Conservation (phyloP, 805 yeast genomes). For the Schizosaccharomyces pombe region ASM294v3 CU329670.1:3516001-3516500, state of each 20-base stretch:
- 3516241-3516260: slow-evolving; percentile 78
- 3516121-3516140: background rate
- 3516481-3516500: slow-evolving; percentile 30
- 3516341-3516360: slow-evolving; percentile 58
- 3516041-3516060: background rate
- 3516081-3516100: background rate
- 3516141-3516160: background rate
- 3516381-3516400: slow-evolving; percentile 41
- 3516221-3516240: slow-evolving; percentile 82
- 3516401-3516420: slow-evolving; percentile 64
- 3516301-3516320: slow-evolving; percentile 25
- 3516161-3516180: background rate
- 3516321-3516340: background rate
- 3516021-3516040: background rate
- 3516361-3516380: slow-evolving; percentile 79
- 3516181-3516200: background rate
- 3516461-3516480: slow-evolving; percentile 49
- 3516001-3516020: background rate
- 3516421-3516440: slow-evolving; percentile 74
- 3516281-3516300: slow-evolving; percentile 23
- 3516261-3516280: slow-evolving; percentile 68
- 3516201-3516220: slow-evolving; percentile 15
- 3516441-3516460: slow-evolving; percentile 51
- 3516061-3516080: background rate
- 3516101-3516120: background rate